phyloP scores from a whole-genome alignment of 768 basidiomycete species.

The Termitomyces sp. region DNA sequence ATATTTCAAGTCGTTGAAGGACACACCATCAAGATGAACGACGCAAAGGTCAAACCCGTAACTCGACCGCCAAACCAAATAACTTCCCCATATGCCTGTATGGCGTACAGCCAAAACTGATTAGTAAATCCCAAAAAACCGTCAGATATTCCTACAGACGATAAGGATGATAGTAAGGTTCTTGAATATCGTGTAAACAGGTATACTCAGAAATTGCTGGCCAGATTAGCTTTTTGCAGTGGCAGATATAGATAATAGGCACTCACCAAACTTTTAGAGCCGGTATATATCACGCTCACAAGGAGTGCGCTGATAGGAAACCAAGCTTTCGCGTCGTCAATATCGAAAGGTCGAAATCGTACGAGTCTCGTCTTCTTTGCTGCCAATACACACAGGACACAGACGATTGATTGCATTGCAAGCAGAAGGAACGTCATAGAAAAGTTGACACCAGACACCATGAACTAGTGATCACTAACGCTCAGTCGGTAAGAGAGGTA shows the following conservation, averaged over 20 bases:
- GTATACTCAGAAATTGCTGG: slow-evolving; percentile 96
- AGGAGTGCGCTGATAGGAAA: slow-evolving; percentile 92
- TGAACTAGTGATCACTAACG: slow-evolving; percentile 54
- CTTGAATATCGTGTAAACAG: slow-evolving; percentile 99
- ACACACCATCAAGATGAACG: slow-evolving; percentile 89
- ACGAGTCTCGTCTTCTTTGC: slow-evolving; percentile 80
- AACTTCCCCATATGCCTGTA: slow-evolving; percentile 94
- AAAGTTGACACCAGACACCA: slow-evolving; percentile 90
- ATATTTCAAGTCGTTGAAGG: not conserved
- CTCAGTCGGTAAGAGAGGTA: not conserved
- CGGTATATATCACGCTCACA: slow-evolving; percentile 95
- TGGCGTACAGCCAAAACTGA: not conserved
- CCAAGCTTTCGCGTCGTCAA: slow-evolving; percentile 86
- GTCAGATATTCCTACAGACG: slow-evolving; percentile 43
- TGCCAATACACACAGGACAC: slow-evolving; percentile 68
- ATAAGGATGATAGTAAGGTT: slow-evolving; percentile 99
- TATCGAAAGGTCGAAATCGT: slow-evolving; percentile 81
- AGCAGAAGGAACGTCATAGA: slow-evolving; percentile 97
- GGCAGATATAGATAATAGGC: slow-evolving; percentile 13
- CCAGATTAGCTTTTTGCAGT: not conserved
- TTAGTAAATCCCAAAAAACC: slow-evolving; percentile 3
- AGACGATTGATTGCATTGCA: slow-evolving; percentile 88
- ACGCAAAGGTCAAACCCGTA: slow-evolving; percentile 81
- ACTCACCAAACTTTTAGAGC: slow-evolving; percentile 91
- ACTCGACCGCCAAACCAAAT: slow-evolving; percentile 94